Base-by-base conservation (phyloP, 345 rosid genomes). In the Firmiana major region DNA sequence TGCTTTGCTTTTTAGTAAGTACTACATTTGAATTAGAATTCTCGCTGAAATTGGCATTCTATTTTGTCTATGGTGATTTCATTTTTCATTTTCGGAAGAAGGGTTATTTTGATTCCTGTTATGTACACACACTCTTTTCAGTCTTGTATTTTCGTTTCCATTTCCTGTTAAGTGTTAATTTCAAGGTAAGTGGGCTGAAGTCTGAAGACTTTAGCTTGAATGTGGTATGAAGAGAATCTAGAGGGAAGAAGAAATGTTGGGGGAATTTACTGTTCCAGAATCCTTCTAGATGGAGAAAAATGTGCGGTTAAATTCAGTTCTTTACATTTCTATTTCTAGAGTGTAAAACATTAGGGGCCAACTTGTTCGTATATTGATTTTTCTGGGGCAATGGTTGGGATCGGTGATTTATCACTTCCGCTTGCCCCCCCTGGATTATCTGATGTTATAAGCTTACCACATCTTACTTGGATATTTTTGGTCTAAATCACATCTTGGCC, bases 231-330 rank as follows among this genome's bases (percentile, higher is more conserved):
- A 40, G 26, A 75, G 24, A 43, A 38, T 78, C 8, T 45, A 48
- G 22, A 15, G 36, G 53, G 68, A 45, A 45, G 69, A 58, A 28
- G 77, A 76, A 53, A 24, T 24, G 3, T 10, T 75, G 63, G 51
- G 71, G n/a, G n/a, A n/a, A 45, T 22, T 43, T 53, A 43, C 71
- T 63, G 38, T 71, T 79, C 69, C 1, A 36, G 42, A 46, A 49
- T 63, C 57, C 73, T 81, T 82, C 71, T 82, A 62, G 71, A 74
- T 54, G 69, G 73, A 77, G 73, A 73, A 75, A 75, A 77, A 62
- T 58, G 7, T 9, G 77, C 42, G 46, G 43, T 78, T 40, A 62
- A 28, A 40, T 71, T 76, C 60, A 65, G 26, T 53, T 2, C 26
- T 31, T 26, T 60, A 5, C 0, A 9, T 57, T 34, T 76, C 79